Base-by-base conservation (phyloP, 2,329 filamentous ascomycete genomes). In the Blastomyces percursus region DNA sequence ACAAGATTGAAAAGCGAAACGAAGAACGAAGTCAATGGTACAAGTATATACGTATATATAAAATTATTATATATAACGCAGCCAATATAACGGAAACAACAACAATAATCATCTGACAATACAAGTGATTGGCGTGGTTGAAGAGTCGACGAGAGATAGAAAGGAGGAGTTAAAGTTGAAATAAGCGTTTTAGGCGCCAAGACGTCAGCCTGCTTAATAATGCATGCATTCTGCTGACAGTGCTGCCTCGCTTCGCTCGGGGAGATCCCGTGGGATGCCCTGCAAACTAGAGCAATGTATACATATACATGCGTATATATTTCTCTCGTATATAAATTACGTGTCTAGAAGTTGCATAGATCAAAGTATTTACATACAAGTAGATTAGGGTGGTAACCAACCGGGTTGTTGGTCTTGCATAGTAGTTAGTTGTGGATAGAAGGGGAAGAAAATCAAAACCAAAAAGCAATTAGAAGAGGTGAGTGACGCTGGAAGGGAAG, bases 141-240 rank as follows among this genome's bases (percentile, higher is more conserved):
- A 30, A 30, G 27, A 30, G 27, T 30, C 27, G 27, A 21, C 12
- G 8, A 21, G 9, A 30, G 48, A 27, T n/a, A 12, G 48, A 30
- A 7, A 54, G 16, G 9, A 46, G 44, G 30, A 16, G 7, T 8
- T 8, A 38, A 14, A 11, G 55, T 58, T 58, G 40, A 58, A 58
- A 58, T 46, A 58, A 58, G 38, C n/a, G n/a, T n/a, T 58, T n/a
- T 5, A 8, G 11, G n/a, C 24, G 56, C 56, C 40, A 58, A 58
- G 56, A 32, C 16, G 35, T 32, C 30, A 32, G 4, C 30, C 3
- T 32, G 30, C 30, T 32, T 32, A 32, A 5, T 32, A 32, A 32
- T 32, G 2, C 4, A 32, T 32, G 5, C 30, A 5, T 30, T 30
- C 27, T 30, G 27, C 27, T 30, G n/a, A n/a, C n/a, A n/a, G n/a